A percentile compares a stretch with the other conserved stretches of the same genome.
phyloP scores from a whole-genome alignment of 495 filamentous ascomycete genomes.

The Penicillium bialowiezense region DNA sequence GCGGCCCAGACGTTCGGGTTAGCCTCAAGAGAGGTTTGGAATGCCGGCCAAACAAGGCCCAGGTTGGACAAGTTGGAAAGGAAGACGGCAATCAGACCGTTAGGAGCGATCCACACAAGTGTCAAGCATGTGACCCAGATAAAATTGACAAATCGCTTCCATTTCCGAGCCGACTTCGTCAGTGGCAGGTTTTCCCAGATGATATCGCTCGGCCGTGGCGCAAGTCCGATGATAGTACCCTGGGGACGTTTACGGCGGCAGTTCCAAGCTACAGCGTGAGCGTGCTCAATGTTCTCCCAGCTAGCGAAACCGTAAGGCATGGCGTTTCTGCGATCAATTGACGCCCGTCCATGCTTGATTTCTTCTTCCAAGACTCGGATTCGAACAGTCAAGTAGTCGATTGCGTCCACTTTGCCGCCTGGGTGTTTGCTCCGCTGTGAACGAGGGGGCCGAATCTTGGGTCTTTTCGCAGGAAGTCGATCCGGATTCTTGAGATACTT shows the following conservation, averaged over 20 bases:
- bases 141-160: conserved; percentile 73
- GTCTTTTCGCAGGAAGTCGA: conserved; percentile 73
- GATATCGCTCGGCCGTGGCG: conserved; percentile 84
- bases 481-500: conserved; percentile 88
- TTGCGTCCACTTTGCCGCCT: conserved; percentile 74
- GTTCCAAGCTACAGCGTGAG: conserved; percentile 82
- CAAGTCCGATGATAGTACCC: conserved; percentile 73
- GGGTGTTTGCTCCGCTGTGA: conserved; percentile 51
- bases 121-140: conserved; percentile 82
- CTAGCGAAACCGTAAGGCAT: conserved; percentile 94
- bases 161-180: conserved; percentile 59
- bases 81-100: conserved; percentile 93
- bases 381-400: conserved; percentile 84
- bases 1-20: conserved; percentile 73
- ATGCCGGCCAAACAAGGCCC: conserved; percentile 75
- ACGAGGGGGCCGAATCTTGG: conserved; percentile 73
- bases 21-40: conserved; percentile 58
- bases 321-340: conserved; percentile 80
- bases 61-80: conserved; percentile 79
- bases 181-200: conserved; percentile 94
- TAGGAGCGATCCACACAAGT: conserved; percentile 87
- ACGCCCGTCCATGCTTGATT: conserved; percentile 76
- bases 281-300: conserved; percentile 81
- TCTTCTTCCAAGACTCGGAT: conserved; percentile 79
- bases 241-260: conserved; percentile 76